A percentile compares a stretch with the other conserved stretches of the same genome.
Evolutionary conservation across 2,329 filamentous ascomycete genomes (phyloP).

Genomic region (Epicoccum sorghinum): DNA sequence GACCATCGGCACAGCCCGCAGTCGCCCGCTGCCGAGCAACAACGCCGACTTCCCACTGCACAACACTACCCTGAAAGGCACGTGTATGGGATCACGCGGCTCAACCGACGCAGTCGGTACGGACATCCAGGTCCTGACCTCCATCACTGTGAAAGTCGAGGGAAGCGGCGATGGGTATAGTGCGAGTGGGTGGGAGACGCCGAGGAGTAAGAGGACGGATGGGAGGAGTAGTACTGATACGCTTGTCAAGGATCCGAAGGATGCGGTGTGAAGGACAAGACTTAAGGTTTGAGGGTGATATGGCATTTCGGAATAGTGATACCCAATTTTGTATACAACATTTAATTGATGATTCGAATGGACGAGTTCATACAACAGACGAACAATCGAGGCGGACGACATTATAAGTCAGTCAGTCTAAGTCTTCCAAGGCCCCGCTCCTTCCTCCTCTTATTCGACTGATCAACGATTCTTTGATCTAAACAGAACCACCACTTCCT

Average conservation of each 20-base stretch:
- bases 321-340: too few relatives aligned
- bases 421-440: slow-evolving; percentile 51
- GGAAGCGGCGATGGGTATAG: slow-evolving; percentile 3
- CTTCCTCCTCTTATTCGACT: slow-evolving; percentile 59
- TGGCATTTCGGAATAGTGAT: too few relatives aligned
- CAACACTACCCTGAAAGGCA: slow-evolving; percentile 10
- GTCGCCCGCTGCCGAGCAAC: slow-evolving; percentile 9
- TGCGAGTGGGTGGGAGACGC: slow-evolving; percentile 20
- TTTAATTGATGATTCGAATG: too few relatives aligned
- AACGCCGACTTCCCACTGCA: slow-evolving; percentile 16
- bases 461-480: slow-evolving; percentile 59
- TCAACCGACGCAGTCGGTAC: slow-evolving; percentile 7
- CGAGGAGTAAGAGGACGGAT: not conserved
- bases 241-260: slow-evolving; percentile 16
- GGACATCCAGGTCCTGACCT: slow-evolving; percentile 36
- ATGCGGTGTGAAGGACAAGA: not conserved
- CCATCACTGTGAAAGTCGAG: slow-evolving; percentile 31
- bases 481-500: slow-evolving; percentile 67
- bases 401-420: slow-evolving; percentile 7
- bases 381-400: too few relatives aligned
- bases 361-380: too few relatives aligned
- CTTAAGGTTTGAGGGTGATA: not conserved
- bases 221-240: slow-evolving; percentile 20
- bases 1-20: slow-evolving; percentile 20
- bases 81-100: slow-evolving; percentile 8